Conservation (phyloP, 371 early-diverging fungal species). For the Syncephalastrum monosporum region DNA sequence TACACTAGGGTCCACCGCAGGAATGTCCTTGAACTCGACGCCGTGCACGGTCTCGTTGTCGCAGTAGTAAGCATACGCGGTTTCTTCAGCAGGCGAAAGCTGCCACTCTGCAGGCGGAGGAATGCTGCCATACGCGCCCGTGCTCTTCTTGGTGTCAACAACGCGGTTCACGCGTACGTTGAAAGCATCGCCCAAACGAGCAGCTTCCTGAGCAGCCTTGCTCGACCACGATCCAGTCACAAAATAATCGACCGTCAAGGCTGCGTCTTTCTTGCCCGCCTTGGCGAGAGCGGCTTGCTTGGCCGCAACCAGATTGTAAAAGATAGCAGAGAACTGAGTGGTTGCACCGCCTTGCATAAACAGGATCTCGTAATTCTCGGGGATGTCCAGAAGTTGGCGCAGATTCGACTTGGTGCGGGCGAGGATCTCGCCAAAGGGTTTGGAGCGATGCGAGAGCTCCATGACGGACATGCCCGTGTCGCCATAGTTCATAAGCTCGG, state of each 20-base stretch:
- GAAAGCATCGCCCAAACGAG: conserved; percentile 55
- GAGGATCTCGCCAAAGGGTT: conserved; percentile 75
- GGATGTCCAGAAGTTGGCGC: conserved; percentile 71
- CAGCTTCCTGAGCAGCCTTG: conserved; percentile 87
- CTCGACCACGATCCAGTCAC: conserved; percentile 94
- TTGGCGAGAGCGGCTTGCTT: conserved; percentile 53
- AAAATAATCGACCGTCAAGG: conserved; percentile 79
- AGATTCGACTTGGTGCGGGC: conserved; percentile 71
- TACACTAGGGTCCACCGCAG: conserved; percentile 62
- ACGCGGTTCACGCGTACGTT: conserved; percentile 63
- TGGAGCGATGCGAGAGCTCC: conserved; percentile 94
- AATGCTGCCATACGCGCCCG: conserved; percentile 50
- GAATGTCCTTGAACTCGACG: conserved; percentile 74
- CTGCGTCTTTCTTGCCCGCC: conserved; percentile 19
- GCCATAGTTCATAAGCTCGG: conserved; percentile 78
- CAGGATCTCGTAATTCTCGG: conserved; percentile 84
- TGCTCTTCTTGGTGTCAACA: conserved; percentile 55
- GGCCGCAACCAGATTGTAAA: conserved; percentile 83
- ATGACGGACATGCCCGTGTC: conserved; percentile 88
- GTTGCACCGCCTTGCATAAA: conserved; percentile 97
- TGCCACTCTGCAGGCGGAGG: conserved; percentile 56
- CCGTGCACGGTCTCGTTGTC: conserved; percentile 98
- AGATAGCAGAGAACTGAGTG: conserved; percentile 86
- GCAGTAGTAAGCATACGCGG: conserved; percentile 93
- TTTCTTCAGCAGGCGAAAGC: conserved; percentile 61